Conservation (phyloP, 768 basidiomycete species). For the Xerocomellus intermedius region DNA sequence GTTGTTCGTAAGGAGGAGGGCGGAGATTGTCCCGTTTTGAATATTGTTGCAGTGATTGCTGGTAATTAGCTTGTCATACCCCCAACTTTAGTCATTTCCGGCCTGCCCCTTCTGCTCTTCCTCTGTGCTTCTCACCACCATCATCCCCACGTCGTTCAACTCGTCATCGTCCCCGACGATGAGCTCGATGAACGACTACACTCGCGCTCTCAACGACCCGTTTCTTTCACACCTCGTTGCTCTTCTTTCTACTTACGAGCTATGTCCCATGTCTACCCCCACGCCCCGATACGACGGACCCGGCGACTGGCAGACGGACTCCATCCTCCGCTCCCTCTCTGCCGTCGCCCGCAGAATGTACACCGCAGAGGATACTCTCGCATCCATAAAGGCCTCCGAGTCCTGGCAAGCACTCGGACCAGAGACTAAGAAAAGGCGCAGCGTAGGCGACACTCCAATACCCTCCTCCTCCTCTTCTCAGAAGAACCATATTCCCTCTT, state of each 20-base stretch:
- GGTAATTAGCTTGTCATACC: constrained; percentile 8
- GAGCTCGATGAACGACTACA: constrained; percentile 30
- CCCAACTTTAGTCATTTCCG: not conserved
- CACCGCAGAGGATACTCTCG: constrained; percentile 49
- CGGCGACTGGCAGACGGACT: constrained; percentile 56
- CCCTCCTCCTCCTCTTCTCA: constrained; percentile 28
- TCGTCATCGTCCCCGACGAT: constrained; percentile 31
- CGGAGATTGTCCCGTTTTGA: constrained; percentile 22
- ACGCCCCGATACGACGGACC: constrained; percentile 56
- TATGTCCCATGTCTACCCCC: constrained; percentile 49
- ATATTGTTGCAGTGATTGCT: not conserved
- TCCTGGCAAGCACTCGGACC: constrained; percentile 35
- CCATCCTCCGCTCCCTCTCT: constrained; percentile 51
- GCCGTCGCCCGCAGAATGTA: constrained; percentile 54
- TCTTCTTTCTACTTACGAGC: constrained; percentile 57
- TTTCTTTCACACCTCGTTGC: constrained; percentile 57
- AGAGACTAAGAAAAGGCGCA: constrained; percentile 47
- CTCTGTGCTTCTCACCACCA: constrained; percentile 5
- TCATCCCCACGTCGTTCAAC: not conserved
- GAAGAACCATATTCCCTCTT: constrained; percentile 18
- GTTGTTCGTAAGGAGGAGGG: not conserved
- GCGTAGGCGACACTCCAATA: constrained; percentile 38
- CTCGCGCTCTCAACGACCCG: constrained; percentile 28
- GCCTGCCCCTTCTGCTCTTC: not conserved
- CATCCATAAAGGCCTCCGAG: constrained; percentile 39